These are phyloP conservation scores for Decorospora gaudefroyi DNA, from an alignment of 2,329 filamentous ascomycete species.

Conservation along the genomic window DNA sequence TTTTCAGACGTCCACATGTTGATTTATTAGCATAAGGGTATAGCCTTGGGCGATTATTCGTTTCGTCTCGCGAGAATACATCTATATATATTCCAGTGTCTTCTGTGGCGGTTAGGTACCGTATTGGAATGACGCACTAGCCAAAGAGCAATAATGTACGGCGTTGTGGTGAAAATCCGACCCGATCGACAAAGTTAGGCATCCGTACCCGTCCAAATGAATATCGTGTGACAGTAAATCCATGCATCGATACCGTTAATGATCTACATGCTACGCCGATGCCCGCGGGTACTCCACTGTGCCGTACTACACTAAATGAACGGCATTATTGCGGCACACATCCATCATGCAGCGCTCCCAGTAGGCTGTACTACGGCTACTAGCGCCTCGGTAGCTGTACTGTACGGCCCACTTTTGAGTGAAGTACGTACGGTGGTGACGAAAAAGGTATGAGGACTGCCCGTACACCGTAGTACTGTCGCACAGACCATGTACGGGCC, in stretches of 20 bases:
- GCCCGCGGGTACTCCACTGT: too few relatives aligned
- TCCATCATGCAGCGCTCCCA: too few relatives aligned
- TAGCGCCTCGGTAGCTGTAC: too few relatives aligned
- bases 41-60: neutral
- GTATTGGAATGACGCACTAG: conserved; percentile 3
- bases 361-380: too few relatives aligned
- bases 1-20: conserved; percentile 2
- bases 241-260: neutral
- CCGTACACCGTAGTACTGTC: conserved; percentile 1
- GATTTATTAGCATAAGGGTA: neutral
- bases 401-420: too few relatives aligned
- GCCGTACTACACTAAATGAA: too few relatives aligned
- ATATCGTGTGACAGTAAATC: neutral
- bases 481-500: neutral
- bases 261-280: too few relatives aligned
- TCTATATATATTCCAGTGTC: conserved; percentile 1
- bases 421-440: too few relatives aligned
- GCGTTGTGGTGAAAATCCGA: neutral
- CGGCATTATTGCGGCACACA: too few relatives aligned
- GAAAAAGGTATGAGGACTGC: too few relatives aligned
- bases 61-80: conserved; percentile 1
- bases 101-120: conserved; percentile 1
- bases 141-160: neutral
- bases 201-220: conserved; percentile 2
- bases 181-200: conserved; percentile 3